Base-by-base conservation (phyloP, 352 stramenopile genomes). In the Globisporangium iwayamae region DNA sequence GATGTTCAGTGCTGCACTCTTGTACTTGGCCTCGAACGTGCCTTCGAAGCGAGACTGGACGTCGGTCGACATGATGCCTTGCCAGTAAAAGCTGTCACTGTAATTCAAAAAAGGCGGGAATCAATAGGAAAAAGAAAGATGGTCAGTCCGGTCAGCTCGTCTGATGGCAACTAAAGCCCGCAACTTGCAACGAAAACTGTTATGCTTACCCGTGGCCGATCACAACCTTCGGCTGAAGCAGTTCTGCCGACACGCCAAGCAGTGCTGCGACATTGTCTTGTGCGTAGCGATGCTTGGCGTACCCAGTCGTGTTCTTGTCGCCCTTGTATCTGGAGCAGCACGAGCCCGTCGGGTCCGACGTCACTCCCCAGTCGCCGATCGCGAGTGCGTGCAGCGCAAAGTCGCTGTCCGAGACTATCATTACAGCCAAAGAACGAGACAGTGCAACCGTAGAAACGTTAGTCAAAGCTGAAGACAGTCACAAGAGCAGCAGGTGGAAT, bases 11-110 rank as follows among this genome's bases (percentile, higher is more conserved):
- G 81, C 79, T 18, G 60, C 39, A 18, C 74, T 74, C 13, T 72
- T 70, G 70, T 88, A 93, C 56, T 85, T 85, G 53, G 66, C 72
- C 56, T 93, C 84, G 56, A 93, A 93, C 28, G 79, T 90, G 32
- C 72, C 72, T 46, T 79, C 65, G 60, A 93, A 93, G n/a, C 81
- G 84, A 36, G 78, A 72, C 53, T 78, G 66, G 18, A 68, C 72
- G 30, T 80, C 81, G 9, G 62, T 65, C 20, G 63, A 70, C 53
- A 83, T 74, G 39, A 93, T 72, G 20, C 84, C 84, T 65, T 87
- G 85, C 84, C 84, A 93, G 73, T 93, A 93, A 56, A 93, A 93
- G 72, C 90, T 93, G 71, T 93, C 84, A 46, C 77, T 79, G 53
- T 16, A 67, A 41, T 34, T 7, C 43, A 56, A 47, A 56, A 47